Base-by-base conservation (phyloP, 495 filamentous ascomycete genomes). In the Venustampulla echinocandica region DNA sequence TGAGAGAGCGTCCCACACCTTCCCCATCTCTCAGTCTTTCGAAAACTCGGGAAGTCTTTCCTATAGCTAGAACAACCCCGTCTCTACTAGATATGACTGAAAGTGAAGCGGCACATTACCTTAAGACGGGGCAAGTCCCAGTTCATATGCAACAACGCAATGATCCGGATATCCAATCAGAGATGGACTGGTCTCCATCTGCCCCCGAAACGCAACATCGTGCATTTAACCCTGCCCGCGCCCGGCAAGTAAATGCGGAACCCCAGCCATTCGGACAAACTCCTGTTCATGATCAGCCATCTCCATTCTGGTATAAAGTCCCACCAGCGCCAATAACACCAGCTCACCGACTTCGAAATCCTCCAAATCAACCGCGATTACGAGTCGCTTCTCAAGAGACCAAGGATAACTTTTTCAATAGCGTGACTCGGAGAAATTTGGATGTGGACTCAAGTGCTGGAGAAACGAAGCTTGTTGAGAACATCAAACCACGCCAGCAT, bases 111-210 rank as follows among this genome's bases (percentile, higher is more conserved):
- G n/a, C 47, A 35, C 21, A 33, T 39, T 50, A 60, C 37, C 30
- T 61, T 14, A 21, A 24, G 36, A 44, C 50, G n/a, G 51, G 56
- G 1, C 48, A 62, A 27, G 28, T 54, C 32, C 33, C 48, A 17
- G 15, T 18, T 19, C 28, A 15, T n/a, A n/a, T n/a, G n/a, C n/a
- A n/a, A n/a, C n/a, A n/a, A n/a, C n/a, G n/a, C n/a, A n/a, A n/a
- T n/a, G n/a, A n/a, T n/a, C n/a, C n/a, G n/a, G n/a, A n/a, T n/a
- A n/a, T n/a, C n/a, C n/a, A n/a, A n/a, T n/a, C n/a, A n/a, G n/a
- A n/a, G n/a, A 94, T 94, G 87, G 87, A 94, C 49, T 94, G 87
- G 87, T 77, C 81, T 17, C 87, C 87, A 2, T 79, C 80, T 10
- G 59, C 64, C 18, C 71, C 76, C 15, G 68, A 69, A 42, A 68